Evolutionary conservation across 768 basidiomycete genomes (phyloP).

Genomic region (Suillus luteus): DNA sequence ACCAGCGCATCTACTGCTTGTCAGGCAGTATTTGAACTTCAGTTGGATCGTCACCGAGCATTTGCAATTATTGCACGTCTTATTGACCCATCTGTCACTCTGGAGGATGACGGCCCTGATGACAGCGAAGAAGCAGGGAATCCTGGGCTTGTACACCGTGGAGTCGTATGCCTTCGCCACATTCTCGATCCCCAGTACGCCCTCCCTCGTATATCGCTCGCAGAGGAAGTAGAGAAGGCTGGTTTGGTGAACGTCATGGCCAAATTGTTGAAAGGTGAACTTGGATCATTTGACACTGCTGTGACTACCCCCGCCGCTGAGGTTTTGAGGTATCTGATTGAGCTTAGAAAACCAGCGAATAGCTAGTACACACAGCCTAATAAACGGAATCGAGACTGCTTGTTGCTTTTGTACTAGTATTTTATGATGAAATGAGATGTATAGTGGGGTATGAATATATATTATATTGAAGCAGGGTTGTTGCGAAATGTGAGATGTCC

Average conservation of each 20-base stretch:
- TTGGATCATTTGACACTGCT: slow-evolving; percentile 36
- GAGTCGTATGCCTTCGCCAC: slow-evolving; percentile 73
- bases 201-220: slow-evolving; percentile 43
- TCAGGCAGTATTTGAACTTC: slow-evolving; percentile 58
- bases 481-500: background rate
- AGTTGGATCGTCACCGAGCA: slow-evolving; percentile 63
- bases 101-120: slow-evolving; percentile 36
- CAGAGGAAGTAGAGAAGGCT: slow-evolving; percentile 50
- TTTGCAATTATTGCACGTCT: slow-evolving; percentile 68
- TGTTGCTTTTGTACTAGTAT: background rate
- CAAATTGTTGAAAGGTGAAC: slow-evolving; percentile 46
- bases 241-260: slow-evolving; percentile 58
- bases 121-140: slow-evolving; percentile 41
- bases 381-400: background rate
- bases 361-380: background rate
- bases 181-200: slow-evolving; percentile 49
- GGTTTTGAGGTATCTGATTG: slow-evolving; percentile 45
- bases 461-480: background rate
- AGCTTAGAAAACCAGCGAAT: slow-evolving; percentile 9
- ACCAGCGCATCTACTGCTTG: slow-evolving; percentile 65
- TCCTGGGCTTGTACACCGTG: slow-evolving; percentile 75
- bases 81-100: slow-evolving; percentile 56
- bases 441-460: background rate
- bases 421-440: background rate
- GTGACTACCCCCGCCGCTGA: slow-evolving; percentile 54